Conservation (phyloP, 1,284 basidiomycete species). For the Malassezia sympodialis region DNA sequence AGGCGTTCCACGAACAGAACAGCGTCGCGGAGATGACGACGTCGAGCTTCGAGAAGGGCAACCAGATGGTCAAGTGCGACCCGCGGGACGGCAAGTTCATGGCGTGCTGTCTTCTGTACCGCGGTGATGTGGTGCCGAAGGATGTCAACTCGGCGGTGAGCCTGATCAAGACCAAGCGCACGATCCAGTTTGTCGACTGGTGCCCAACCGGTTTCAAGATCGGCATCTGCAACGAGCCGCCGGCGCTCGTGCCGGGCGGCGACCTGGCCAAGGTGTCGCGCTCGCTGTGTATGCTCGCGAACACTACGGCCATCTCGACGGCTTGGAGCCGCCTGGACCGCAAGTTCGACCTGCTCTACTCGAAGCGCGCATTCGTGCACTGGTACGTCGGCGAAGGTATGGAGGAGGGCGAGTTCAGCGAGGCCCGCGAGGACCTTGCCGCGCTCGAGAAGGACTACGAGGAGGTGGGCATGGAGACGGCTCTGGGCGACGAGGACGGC, state of each 20-base stretch:
- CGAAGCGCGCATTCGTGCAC: conserved; percentile 48
- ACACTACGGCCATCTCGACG: conserved; percentile 83
- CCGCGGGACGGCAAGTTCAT: conserved; percentile 67
- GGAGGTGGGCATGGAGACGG: conserved; percentile 74
- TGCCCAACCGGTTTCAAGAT: conserved; percentile 94
- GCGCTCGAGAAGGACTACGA: conserved; percentile 70
- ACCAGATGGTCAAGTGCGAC: conserved; percentile 70
- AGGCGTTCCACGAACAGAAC: conserved; percentile 89
- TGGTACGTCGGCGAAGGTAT: conserved; percentile 88
- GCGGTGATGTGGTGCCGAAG: conserved; percentile 95
- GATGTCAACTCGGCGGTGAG: conserved; percentile 88
- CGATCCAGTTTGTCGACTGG: conserved; percentile 89
- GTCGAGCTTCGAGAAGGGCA: conserved; percentile 92
- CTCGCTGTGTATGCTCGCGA: conserved; percentile 93
- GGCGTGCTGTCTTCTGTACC: conserved; percentile 55
- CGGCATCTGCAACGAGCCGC: conserved; percentile 92
- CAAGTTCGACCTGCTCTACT: conserved; percentile 87
- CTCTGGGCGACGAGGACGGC: conserved; percentile 61
- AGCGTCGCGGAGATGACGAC: conserved; percentile 97
- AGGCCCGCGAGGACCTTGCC: conserved; percentile 91
- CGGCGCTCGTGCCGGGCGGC: conserved; percentile 71
- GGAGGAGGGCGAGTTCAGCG: conserved; percentile 98
- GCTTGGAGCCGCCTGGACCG: conserved; percentile 94
- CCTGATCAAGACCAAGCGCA: conserved; percentile 70
- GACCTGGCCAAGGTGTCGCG: conserved; percentile 89